Conservation (phyloP, 2,329 filamentous ascomycete genomes). For the Cercospora sp. region DNA sequence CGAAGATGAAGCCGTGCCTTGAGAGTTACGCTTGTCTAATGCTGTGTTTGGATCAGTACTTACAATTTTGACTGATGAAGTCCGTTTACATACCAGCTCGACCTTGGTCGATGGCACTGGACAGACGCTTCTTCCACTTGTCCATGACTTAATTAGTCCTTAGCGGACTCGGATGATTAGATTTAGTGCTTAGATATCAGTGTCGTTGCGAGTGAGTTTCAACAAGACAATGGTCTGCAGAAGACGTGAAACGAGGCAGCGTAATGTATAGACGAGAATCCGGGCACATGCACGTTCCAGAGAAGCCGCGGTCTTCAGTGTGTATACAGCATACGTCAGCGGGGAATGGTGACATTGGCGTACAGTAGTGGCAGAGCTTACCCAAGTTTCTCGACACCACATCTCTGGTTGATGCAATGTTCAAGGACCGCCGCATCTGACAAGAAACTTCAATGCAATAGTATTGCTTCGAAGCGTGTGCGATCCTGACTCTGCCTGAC, state of each 20-base stretch:
- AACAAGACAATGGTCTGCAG: too few species aligned
- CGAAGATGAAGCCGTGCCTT: constrained; percentile 6
- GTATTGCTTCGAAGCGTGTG: neutral
- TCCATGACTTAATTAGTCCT: neutral
- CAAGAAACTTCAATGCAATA: neutral
- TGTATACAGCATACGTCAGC: constrained; percentile 10
- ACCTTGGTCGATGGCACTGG: constrained; percentile 10
- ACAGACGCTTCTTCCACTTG: constrained; percentile 11
- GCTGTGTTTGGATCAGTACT: neutral
- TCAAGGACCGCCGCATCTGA: neutral
- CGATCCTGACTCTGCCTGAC: neutral
- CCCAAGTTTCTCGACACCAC: constrained; percentile 7
- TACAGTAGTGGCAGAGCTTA: constrained; percentile 11
- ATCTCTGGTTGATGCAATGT: neutral
- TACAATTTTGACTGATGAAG: neutral
- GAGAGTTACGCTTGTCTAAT: constrained; percentile 7
- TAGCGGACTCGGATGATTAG: too few species aligned
- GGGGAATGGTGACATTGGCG: constrained; percentile 14
- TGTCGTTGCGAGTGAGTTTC: neutral
- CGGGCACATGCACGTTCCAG: neutral
- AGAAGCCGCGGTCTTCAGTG: neutral
- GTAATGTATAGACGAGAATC: neutral
- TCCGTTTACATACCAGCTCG: constrained; percentile 5
- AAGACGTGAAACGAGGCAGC: neutral
- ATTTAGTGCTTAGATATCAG: neutral